Conservation (phyloP, 1,284 basidiomycete species). For the Austroboletus olivaceoglutinosus region DNA sequence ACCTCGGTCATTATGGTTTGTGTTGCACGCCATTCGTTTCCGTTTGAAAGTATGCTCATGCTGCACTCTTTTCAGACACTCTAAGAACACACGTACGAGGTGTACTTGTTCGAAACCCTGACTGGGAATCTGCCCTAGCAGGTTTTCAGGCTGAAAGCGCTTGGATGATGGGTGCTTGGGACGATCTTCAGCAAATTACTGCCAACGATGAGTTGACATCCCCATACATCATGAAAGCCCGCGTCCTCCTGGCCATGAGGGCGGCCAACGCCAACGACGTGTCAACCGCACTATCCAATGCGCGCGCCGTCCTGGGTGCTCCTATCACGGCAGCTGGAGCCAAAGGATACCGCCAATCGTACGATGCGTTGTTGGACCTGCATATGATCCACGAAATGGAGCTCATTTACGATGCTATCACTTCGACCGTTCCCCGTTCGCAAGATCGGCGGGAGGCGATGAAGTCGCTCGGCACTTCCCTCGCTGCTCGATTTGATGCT, state of each 20-base stretch:
- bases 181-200: constrained; percentile 67
- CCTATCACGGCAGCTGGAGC: constrained; percentile 80
- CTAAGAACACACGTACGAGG: constrained; percentile 94
- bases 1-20: constrained; percentile 95
- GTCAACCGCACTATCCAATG: constrained; percentile 54
- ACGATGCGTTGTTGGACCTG: constrained; percentile 84
- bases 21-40: constrained; percentile 3
- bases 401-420: constrained; percentile 60
- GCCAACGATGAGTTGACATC: constrained; percentile 48
- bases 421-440: constrained; percentile 35
- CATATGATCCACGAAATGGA: constrained; percentile 91
- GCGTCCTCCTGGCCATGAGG: constrained; percentile 81
- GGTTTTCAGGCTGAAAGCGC: constrained; percentile 93
- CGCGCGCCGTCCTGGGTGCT: constrained; percentile 77
- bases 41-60: neutral
- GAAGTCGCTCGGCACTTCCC: constrained; percentile 24
- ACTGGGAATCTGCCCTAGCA: constrained; percentile 79
- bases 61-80: constrained; percentile 64
- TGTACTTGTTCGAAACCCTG: constrained; percentile 81
- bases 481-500: constrained; percentile 68
- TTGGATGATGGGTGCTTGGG: constrained; percentile 95
- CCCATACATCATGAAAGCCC: constrained; percentile 76
- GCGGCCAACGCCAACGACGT: constrained; percentile 49
- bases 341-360: constrained; percentile 81
- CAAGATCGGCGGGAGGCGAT: constrained; percentile 35